phyloP scores from a whole-genome alignment of 2,329 filamentous ascomycete species.

The Fusarium scirpi region DNA sequence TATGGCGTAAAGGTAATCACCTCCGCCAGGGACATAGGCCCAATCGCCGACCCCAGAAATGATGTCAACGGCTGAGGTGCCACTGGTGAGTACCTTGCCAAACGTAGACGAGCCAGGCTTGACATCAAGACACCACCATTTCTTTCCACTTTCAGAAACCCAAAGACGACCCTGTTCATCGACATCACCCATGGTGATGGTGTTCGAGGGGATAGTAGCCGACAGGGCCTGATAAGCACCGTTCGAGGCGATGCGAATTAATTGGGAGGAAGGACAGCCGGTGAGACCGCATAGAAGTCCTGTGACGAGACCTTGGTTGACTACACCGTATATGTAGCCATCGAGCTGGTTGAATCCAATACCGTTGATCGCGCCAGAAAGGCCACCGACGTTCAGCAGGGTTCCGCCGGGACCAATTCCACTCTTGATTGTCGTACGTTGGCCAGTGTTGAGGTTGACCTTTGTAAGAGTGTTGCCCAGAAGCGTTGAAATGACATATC shows the following conservation, averaged over 20 bases:
- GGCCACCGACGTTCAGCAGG: neutral
- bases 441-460: constrained; percentile 1
- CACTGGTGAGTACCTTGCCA: constrained; percentile 2
- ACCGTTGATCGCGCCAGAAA: constrained; percentile 2
- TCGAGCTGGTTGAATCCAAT: constrained; percentile 11
- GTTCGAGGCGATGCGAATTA: constrained; percentile 2
- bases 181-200: constrained; percentile 12
- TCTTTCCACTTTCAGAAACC: constrained; percentile 6
- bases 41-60: constrained; percentile 5
- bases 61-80: neutral
- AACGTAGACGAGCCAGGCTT: constrained; percentile 4
- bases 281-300: neutral
- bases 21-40: constrained; percentile 11
- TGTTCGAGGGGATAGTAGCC: neutral
- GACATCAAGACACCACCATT: constrained; percentile 11
- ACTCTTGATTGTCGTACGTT: neutral
- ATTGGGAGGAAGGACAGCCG: neutral
- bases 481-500: constrained; percentile 1
- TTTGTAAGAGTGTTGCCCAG: constrained; percentile 8
- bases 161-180: constrained; percentile 3
- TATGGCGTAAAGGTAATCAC: constrained; percentile 7
- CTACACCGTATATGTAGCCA: constrained; percentile 9
- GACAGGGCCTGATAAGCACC: neutral
- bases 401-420: constrained; percentile 4
- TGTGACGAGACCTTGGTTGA: neutral